A percentile compares a stretch with the other conserved stretches of the same genome.
These are phyloP conservation scores for Amyloporia xantha DNA, from an alignment of 768 basidiomycete genomes.

Conservation along the genomic window DNA sequence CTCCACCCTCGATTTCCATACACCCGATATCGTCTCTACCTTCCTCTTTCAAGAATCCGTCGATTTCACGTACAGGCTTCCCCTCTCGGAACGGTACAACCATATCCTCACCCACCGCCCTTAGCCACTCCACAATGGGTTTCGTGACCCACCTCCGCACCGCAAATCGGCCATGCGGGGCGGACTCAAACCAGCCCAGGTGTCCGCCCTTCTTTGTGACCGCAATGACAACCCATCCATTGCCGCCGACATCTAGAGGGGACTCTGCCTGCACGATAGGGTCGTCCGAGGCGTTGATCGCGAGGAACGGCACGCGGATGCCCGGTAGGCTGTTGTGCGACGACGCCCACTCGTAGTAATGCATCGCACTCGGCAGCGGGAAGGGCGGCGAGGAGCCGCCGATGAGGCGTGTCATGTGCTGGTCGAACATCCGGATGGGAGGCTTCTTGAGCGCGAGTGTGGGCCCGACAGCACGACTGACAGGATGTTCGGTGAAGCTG, in stretches of 20 bases:
- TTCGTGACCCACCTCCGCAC: slow-evolving; percentile 46
- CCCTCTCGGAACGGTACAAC: slow-evolving; percentile 28
- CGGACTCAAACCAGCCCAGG: slow-evolving; percentile 83
- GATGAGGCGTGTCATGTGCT: slow-evolving; percentile 56
- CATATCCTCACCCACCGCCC: slow-evolving; percentile 47
- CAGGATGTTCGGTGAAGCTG: slow-evolving; percentile 42
- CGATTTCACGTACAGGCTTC: slow-evolving; percentile 37
- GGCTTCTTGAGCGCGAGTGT: slow-evolving; percentile 45
- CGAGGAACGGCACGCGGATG: slow-evolving; percentile 70
- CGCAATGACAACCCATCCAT: slow-evolving; percentile 50
- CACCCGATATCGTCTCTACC: slow-evolving; percentile 51
- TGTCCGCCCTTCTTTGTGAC: slow-evolving; percentile 66
- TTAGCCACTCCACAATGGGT: slow-evolving; percentile 70
- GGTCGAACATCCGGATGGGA: slow-evolving; percentile 52
- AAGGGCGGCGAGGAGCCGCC: slow-evolving; percentile 51
- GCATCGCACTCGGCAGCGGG: slow-evolving; percentile 37
- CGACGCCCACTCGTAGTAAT: slow-evolving; percentile 48
- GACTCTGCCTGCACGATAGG: slow-evolving; percentile 61
- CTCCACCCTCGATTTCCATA: slow-evolving; percentile 48
- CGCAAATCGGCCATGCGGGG: no score
- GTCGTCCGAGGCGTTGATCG: slow-evolving; percentile 71
- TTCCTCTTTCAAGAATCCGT: slow-evolving; percentile 57
- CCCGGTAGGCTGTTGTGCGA: slow-evolving; percentile 52
- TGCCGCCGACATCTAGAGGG: slow-evolving; percentile 47
- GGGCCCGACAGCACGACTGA: slow-evolving; percentile 40